These are phyloP conservation scores for Talaromyces albobiverticillius DNA, from an alignment of 2,329 filamentous ascomycete genomes.

Conservation along the genomic window DNA sequence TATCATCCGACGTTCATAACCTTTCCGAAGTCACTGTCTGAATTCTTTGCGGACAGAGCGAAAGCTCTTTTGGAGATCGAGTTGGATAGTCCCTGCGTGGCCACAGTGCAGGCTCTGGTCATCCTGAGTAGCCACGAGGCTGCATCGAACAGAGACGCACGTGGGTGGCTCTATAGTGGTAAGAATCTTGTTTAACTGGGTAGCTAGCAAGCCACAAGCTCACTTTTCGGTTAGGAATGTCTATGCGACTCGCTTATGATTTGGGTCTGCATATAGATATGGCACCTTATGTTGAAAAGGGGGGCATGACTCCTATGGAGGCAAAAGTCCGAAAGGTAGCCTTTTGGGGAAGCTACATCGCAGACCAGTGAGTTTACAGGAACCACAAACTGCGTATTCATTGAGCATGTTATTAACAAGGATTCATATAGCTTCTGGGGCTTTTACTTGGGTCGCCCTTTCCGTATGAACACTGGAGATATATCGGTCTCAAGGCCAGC, in stretches of 20 bases:
- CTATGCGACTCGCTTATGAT: conserved; percentile 45
- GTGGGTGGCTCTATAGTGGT: conserved; percentile 49
- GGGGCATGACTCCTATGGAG: conserved; percentile 37
- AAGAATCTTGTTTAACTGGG: conserved; percentile 12
- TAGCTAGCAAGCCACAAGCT: background rate
- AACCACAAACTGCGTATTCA: background rate
- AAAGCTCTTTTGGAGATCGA: conserved; percentile 48
- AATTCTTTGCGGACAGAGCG: conserved; percentile 41
- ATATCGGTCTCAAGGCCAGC: conserved; percentile 40
- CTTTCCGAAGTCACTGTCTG: conserved; percentile 32
- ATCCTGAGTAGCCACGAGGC: conserved; percentile 46
- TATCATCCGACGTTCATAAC: conserved; percentile 44
- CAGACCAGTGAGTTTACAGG: conserved; percentile 36
- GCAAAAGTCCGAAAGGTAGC: conserved; percentile 38
- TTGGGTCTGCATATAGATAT: conserved; percentile 44
- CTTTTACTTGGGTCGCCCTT: conserved; percentile 43
- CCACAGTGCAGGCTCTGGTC: conserved; percentile 48
- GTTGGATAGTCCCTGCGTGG: conserved; percentile 47
- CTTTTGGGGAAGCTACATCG: conserved; percentile 45
- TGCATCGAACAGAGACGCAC: conserved; percentile 42
- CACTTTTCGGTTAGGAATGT: conserved; percentile 34
- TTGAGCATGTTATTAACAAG: background rate
- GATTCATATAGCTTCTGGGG: conserved; percentile 35
- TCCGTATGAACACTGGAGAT: conserved; percentile 40
- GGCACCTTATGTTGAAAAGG: conserved; percentile 37